Evolutionary conservation across 805 yeast genomes (phyloP), one percentile per base, ranked within the genome.

Genomic region (Saccharomycopsis malanga): DNA sequence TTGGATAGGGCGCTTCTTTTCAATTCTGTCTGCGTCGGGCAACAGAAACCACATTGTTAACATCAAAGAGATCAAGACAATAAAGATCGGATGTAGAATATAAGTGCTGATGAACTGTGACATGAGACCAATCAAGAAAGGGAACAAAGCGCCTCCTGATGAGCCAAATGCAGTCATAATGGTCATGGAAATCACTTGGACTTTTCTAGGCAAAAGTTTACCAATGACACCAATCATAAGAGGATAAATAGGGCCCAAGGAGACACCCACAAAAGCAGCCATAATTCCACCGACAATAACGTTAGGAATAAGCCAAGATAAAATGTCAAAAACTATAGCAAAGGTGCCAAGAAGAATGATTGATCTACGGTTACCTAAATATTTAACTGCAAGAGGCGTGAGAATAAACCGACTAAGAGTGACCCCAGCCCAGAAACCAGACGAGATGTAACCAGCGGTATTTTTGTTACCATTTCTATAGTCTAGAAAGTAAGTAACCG

Each of bases 381-480:
- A 43, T 39, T 61, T 62, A 45, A 69, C 69, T 12, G 71, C 54
- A 1, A 58, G 53, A 17, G 68, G 61, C 0, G 78, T 74, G n/a
- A 79, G 61, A 2, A 68, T 44, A 21, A 80, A 59, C 40, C 87
- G 61, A 0, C 85, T 84, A 6, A 76, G 34, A 0, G 84, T 75
- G 25, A 80, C 61, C 14, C 87, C 87, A 17, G 70, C 76, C 85
- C 85, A 80, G 55, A 73, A 77, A 0, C 84, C 85, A 9, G 83
- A 72, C 0, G 81, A 71, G 20, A 77, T 78, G 56, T 76, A 78
- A 21, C 84, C 83, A 44, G 71, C 66, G 7, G 68, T 56, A 1
- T 56, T 47, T 3, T 60, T 53, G 44, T 64, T 57, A 2, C 76
- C 82, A 29, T 66, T 61, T 38, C 83, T 65, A 53, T 75, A 74